Base-by-base conservation (phyloP, 306 rosid species). In the Boehmeria nivea region DNA sequence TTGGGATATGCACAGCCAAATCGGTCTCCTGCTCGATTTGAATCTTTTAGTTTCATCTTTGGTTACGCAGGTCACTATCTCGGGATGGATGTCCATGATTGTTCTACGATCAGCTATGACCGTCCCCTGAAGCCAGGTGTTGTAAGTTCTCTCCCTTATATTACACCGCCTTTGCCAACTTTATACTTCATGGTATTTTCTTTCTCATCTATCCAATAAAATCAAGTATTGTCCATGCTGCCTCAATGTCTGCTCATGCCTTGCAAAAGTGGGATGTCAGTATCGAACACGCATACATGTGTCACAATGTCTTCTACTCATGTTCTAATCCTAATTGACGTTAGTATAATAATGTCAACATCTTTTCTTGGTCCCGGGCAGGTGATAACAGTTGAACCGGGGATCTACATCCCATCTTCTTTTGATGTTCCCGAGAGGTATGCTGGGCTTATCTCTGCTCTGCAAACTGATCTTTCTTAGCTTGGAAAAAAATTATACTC, bases 341-440 rank as follows among this genome's bases (percentile, higher is more conserved):
- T 31, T 31, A 31, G 0, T 31, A 4, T 31, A 4, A 10, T 40
- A 31, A 20, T 33, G 28, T 67, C 43, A 65, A 8, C 49, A 11
- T 21, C 17, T 53, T 24, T 21, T 64, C 22, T 55, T 55, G 28
- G 40, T 67, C 55, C 51, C 60, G 78, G 31, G 66, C 78, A 90
- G 95, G 85, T 90, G 47, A 87, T 90, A 76, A 80, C 98, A 55
- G 79, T 90, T 76, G 98, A 90, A 69, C 98, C 95, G 1, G 95
- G 95, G 61, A 79, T 84, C 51, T 90, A 90, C 73, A 69, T 90
- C 53, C 95, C 98, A 54, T 74, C 84, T 60, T 46, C 63, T 62
- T 87, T 72, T 70, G 59, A 71, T 64, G 77, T 78, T 62, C 74
- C 91, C 36, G 73, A 76, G 60, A 80, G 95, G 98, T 90, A 80